phyloP scores from a whole-genome alignment of 306 rosid genomes.

The Corylus avellana region DNA sequence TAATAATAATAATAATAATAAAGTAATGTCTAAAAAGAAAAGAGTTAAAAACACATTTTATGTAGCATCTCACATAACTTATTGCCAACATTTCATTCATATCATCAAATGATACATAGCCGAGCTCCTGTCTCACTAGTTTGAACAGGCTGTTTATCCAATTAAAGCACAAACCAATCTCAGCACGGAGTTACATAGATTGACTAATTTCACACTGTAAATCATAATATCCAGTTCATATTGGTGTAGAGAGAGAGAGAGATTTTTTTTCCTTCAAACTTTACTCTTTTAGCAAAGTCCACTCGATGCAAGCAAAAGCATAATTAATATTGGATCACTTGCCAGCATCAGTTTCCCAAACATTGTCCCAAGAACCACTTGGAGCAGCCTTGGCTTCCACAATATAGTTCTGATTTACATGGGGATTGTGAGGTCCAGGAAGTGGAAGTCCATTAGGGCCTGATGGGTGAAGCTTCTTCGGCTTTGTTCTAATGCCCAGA shows the following conservation, averaged over 20 bases:
- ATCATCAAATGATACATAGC: conserved; percentile 20
- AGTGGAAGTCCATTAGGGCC: conserved; percentile 68
- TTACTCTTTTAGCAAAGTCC: conserved; percentile 1
- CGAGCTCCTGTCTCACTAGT: background rate
- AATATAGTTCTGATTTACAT: conserved; percentile 49
- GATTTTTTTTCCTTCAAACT: conserved; percentile 7
- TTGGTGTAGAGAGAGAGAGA: conserved; percentile 3
- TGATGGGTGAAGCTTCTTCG: conserved; percentile 41
- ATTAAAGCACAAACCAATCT: conserved; percentile 18
- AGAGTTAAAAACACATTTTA: background rate
- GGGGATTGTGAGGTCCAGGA: conserved; percentile 43
- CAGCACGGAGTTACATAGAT: conserved; percentile 12
- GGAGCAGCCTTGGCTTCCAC: conserved; percentile 77
- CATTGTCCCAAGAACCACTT: conserved; percentile 83
- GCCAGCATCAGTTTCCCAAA: conserved; percentile 61
- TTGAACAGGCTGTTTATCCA: conserved; percentile 23
- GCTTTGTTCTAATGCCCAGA: conserved; percentile 68
- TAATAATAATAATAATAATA: too few species aligned
- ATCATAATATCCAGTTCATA: background rate
- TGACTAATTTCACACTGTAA: background rate
- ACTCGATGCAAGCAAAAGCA: background rate
- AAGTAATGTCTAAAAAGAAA: too few species aligned
- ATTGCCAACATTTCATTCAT: background rate
- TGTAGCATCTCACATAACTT: conserved; percentile 21
- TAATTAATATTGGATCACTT: conserved; percentile 29